phyloP scores from a whole-genome alignment of 208 protist species.

The Sergeia podlipaevii region DNA sequence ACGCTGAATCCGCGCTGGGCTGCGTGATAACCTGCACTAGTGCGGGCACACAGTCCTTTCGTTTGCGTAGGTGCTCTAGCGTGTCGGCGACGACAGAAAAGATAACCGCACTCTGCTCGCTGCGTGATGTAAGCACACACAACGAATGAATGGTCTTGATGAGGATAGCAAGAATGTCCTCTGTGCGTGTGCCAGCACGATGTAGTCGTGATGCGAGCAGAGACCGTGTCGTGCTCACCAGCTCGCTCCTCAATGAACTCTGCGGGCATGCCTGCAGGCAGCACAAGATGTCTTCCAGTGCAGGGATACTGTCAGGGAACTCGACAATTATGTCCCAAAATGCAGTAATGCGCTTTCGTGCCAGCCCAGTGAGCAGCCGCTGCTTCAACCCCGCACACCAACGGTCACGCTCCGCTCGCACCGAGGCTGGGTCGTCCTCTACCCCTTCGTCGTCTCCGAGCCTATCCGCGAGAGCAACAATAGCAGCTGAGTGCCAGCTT shows the following conservation, averaged over 20 bases:
- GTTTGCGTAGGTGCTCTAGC: conserved; percentile 67
- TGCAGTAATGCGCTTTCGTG: conserved; percentile 45
- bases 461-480: no score
- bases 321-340: conserved; percentile 88
- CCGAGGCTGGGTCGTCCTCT: conserved; percentile 7
- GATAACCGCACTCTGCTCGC: conserved; percentile 72
- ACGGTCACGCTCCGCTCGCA: conserved; percentile 38
- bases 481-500: no score
- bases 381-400: conserved; percentile 72
- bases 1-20: conserved; percentile 34
- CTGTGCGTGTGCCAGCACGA: conserved; percentile 76
- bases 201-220: conserved; percentile 76
- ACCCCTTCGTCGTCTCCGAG: no score
- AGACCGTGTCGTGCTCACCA: conserved; percentile 47
- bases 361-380: conserved; percentile 46
- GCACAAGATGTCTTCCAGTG: conserved; percentile 70
- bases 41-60: conserved; percentile 74
- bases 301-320: conserved; percentile 76
- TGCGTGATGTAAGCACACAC: conserved; percentile 65
- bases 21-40: conserved; percentile 80
- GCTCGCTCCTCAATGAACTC: conserved; percentile 46
- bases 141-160: conserved; percentile 76
- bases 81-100: conserved; percentile 75
- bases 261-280: conserved; percentile 57
- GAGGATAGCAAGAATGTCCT: conserved; percentile 83